Evolutionary conservation across 2,329 filamentous ascomycete genomes (phyloP), one percentile per base, ranked within the genome.

Genomic region (Curvularia sp.): DNA sequence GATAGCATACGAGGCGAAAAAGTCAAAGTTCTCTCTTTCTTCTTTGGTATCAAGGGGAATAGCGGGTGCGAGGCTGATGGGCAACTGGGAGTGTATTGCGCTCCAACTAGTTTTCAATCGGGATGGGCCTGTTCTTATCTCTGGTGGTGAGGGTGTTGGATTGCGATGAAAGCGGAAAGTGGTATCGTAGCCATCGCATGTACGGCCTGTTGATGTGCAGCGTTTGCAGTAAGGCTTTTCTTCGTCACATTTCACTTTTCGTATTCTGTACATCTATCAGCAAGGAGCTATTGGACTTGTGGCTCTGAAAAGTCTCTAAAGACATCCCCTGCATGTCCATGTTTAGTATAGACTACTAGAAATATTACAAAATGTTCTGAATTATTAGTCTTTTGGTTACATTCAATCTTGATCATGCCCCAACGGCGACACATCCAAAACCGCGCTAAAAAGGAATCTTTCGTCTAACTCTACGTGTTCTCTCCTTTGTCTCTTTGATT

Each of bases 211-310:
- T 3, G 71, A 71, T 5, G 63, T 69, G 52, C 72, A 75, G 27
- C 72, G 64, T 13, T 63, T 61, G 53, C 73, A 76, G 41, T 59
- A 42, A 4, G 71, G 73, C 52, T 72, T 75, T 41, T 66, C 64
- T 45, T 76, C 72, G 57, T 74, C 73, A 55, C 73, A 76, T 59
- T 75, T 76, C 13, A 76, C 62, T 54, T 63, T 66, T 27, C 72
- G 71, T 41, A 75, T 72, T 47, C 73, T 76, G 49, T 27, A 21
- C 10, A 45, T n/a, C 6, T 2, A 42, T 63, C 27, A 63, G 51
- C 46, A 27, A 50, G n/a, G 39, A 18, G 7, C 21, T 13, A 43
- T 48, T 7, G 34, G 1, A 27, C 25, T 12, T 13, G 27, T 8
- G 27, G 27, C 12, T 18, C 2, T 10, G 5, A 13, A 34, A 21